These are phyloP conservation scores for Chlorencoelia australis DNA, from an alignment of 2,329 filamentous ascomycete species.

Conservation along the genomic window DNA sequence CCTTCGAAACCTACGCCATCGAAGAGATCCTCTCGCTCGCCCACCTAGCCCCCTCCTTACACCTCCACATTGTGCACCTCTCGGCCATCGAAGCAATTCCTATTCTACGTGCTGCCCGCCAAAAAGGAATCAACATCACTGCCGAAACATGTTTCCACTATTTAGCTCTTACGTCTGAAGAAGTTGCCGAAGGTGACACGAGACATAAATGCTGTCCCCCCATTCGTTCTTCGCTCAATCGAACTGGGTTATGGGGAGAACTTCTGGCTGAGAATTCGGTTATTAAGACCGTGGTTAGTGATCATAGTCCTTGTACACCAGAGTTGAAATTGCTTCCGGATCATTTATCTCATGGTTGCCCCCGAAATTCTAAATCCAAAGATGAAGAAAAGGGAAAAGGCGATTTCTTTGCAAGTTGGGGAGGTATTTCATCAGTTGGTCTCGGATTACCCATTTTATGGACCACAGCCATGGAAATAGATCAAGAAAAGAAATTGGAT, in stretches of 20 bases:
- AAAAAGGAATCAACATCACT: slow-evolving; percentile 56
- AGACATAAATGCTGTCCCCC: slow-evolving; percentile 67
- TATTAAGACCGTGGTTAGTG: slow-evolving; percentile 84
- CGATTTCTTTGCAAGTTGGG: slow-evolving; percentile 95
- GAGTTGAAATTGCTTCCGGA: slow-evolving; percentile 80
- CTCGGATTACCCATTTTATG: slow-evolving; percentile 80
- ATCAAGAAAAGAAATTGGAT: slow-evolving; percentile 6
- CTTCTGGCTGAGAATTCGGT: slow-evolving; percentile 62
- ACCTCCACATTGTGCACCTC: slow-evolving; percentile 77
- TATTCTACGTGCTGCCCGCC: slow-evolving; percentile 50
- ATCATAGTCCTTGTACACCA: slow-evolving; percentile 93
- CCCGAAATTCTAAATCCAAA: slow-evolving; percentile 25
- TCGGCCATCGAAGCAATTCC: slow-evolving; percentile 61
- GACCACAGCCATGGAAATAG: slow-evolving; percentile 37
- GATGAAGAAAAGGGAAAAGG: slow-evolving; percentile 41
- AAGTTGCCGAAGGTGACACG: slow-evolving; percentile 57
- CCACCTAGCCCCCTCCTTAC: slow-evolving; percentile 67
- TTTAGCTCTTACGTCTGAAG: slow-evolving; percentile 56
- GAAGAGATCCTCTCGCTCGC: slow-evolving; percentile 77
- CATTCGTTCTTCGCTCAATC: slow-evolving; percentile 55
- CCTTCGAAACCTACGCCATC: slow-evolving; percentile 86
- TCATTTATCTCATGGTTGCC: slow-evolving; percentile 35
- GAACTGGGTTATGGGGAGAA: slow-evolving; percentile 65
- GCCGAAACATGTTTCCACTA: slow-evolving; percentile 75
- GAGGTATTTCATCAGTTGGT: slow-evolving; percentile 88